Percentiles rank a stretch among this genome's conserved stretches.
These are phyloP conservation scores for Collybia sp. DNA, from an alignment of 768 basidiomycete species.

Conservation along the genomic window DNA sequence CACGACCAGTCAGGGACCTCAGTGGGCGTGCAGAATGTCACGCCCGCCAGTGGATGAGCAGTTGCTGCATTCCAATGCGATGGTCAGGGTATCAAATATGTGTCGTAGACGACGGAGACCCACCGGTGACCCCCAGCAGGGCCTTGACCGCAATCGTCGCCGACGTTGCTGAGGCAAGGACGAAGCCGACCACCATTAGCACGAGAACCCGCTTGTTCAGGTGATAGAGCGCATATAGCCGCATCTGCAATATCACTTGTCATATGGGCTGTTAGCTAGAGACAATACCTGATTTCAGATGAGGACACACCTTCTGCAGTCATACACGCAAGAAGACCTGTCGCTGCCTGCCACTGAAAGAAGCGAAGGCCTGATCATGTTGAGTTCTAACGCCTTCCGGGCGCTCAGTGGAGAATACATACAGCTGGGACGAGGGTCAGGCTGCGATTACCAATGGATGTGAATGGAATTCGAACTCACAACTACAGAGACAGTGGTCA, in stretches of 20 bases:
- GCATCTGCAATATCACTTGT: slow-evolving; percentile 50
- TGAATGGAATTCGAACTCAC: slow-evolving; percentile 17
- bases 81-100: not conserved
- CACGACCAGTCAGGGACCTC: slow-evolving; percentile 39
- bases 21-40: slow-evolving; percentile 38
- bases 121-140: slow-evolving; percentile 36
- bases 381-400: not conserved
- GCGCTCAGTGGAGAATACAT: slow-evolving; percentile 3
- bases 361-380: slow-evolving; percentile 31
- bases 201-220: slow-evolving; percentile 45
- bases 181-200: slow-evolving; percentile 37
- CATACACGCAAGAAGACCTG: slow-evolving; percentile 48
- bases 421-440: slow-evolving; percentile 15
- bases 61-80: slow-evolving; percentile 8
- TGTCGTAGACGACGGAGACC: slow-evolving; percentile 4
- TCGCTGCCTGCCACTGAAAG: slow-evolving; percentile 60
- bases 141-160: slow-evolving; percentile 44
- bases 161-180: slow-evolving; percentile 32
- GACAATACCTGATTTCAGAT: not conserved
- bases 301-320: slow-evolving; percentile 45
- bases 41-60: slow-evolving; percentile 11
- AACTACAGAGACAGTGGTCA: slow-evolving; percentile 17
- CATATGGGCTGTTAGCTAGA: not conserved
- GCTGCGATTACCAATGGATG: slow-evolving; percentile 8
- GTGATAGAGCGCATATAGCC: slow-evolving; percentile 59